Percentiles rank a stretch among this genome's conserved stretches.
Conservation (phyloP, 805 yeast species). For the Starmerella davenportii region DNA sequence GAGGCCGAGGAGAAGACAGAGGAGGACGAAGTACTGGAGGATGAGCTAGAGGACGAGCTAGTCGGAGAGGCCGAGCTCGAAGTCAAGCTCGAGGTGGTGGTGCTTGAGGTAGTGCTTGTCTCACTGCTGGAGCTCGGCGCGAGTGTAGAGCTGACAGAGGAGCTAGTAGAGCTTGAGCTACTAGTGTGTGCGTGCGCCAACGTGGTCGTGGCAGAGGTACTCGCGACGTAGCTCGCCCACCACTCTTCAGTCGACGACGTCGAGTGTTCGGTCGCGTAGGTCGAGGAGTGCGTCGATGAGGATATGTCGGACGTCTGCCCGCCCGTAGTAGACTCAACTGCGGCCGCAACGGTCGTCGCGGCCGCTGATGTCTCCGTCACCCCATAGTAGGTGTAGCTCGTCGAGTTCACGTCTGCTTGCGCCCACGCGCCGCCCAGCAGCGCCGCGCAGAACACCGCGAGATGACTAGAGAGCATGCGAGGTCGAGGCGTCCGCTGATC, state of each 20-base stretch:
- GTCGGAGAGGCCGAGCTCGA: background rate
- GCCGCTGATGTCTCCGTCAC: too few relatives aligned
- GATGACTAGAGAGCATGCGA: background rate
- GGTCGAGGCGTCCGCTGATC: background rate
- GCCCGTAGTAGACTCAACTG: too few relatives aligned
- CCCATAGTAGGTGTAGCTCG: background rate
- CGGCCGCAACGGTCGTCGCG: too few relatives aligned
- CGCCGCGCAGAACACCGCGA: background rate
- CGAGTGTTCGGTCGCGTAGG: too few relatives aligned
- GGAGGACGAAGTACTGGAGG: background rate
- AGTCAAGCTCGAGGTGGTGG: background rate
- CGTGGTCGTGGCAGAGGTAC: too few relatives aligned
- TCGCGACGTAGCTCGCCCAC: too few relatives aligned
- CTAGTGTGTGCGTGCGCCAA: too few relatives aligned
- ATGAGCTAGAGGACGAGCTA: background rate
- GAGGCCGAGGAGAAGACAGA: background rate
- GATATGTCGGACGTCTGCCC: too few relatives aligned
- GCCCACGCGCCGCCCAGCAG: background rate
- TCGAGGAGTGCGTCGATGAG: too few relatives aligned
- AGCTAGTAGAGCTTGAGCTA: too few relatives aligned
- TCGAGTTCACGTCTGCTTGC: background rate
- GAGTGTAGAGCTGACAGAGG: background rate
- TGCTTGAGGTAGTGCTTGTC: background rate
- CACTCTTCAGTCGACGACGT: too few relatives aligned
- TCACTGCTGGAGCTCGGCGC: background rate